A percentile compares a stretch with the other conserved stretches of the same genome.
Evolutionary conservation across 148 eudicot species (phyloP).

Genomic region (Spergularia marina): DNA sequence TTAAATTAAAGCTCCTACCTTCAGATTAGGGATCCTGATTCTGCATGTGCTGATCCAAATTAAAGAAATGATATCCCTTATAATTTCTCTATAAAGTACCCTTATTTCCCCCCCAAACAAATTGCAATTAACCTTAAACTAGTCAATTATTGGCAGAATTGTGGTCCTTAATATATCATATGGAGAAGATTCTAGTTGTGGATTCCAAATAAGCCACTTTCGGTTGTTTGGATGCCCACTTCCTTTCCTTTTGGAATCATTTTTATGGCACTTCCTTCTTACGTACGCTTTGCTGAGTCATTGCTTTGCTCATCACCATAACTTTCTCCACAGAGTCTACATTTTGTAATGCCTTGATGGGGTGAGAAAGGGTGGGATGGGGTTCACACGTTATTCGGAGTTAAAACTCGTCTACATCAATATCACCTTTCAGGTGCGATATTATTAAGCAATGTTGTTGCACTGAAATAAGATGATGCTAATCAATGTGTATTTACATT

Average conservation of each 20-base stretch:
- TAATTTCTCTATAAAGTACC: no score
- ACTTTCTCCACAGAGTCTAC: not conserved
- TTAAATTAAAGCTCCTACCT: no score
- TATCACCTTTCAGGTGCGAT: not conserved
- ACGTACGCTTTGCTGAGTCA: conserved; percentile 11
- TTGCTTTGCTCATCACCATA: conserved; percentile 16
- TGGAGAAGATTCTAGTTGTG: conserved; percentile 3
- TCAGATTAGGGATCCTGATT: no score
- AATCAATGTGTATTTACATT: conserved; percentile 24
- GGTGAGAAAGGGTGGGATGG: no score
- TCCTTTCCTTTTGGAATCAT: conserved; percentile 18
- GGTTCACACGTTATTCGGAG: no score
- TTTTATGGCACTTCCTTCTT: not conserved
- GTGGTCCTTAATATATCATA: not conserved
- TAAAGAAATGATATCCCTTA: no score
- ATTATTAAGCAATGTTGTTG: not conserved
- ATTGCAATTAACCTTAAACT: no score
- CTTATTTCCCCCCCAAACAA: no score
- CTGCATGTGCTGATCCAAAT: no score
- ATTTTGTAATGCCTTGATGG: not conserved
- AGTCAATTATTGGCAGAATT: not conserved
- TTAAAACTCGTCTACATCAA: no score
- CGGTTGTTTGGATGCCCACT: conserved; percentile 10
- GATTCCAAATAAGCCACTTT: conserved; percentile 23
- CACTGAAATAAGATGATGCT: conserved; percentile 10